Evolutionary conservation across 768 basidiomycete genomes (phyloP).

Genomic region (Rhodocollybia butyracea): DNA sequence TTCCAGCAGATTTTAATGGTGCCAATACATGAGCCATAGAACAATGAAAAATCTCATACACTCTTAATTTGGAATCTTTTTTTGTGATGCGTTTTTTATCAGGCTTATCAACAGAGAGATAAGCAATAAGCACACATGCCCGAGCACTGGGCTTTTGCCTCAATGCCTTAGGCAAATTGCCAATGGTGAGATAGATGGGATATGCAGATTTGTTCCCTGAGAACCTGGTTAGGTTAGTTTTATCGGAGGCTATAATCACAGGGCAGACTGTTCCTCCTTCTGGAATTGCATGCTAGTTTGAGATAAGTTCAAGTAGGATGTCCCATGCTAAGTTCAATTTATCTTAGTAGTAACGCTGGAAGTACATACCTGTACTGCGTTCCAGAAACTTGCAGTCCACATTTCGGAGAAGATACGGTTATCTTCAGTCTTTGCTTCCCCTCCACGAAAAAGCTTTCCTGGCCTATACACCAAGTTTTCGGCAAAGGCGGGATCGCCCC

Average conservation of each 20-base stretch:
- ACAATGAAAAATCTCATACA: background rate
- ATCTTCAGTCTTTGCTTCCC: background rate
- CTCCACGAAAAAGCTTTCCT: background rate
- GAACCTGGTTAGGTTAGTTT: background rate
- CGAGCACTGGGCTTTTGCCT: slow-evolving; percentile 26
- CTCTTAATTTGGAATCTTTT: background rate
- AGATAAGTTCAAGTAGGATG: background rate
- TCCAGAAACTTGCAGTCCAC: background rate
- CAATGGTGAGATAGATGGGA: background rate
- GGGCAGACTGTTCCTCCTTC: background rate
- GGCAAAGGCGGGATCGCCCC: background rate
- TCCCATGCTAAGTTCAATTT: too few relatives aligned
- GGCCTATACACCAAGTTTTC: background rate
- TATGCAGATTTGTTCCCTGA: background rate
- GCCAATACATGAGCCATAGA: background rate
- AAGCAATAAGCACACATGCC: slow-evolving; percentile 32
- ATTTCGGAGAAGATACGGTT: background rate
- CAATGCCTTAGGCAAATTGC: slow-evolving; percentile 6
- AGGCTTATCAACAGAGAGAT: slow-evolving; percentile 32
- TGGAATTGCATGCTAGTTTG: background rate
- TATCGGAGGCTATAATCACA: background rate
- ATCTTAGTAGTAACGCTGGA: background rate
- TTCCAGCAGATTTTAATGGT: background rate
- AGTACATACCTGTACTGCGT: background rate
- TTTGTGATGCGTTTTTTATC: background rate